Evolutionary conservation across 1,284 basidiomycete species (phyloP).

Genomic region (Ustilago bromivora): DNA sequence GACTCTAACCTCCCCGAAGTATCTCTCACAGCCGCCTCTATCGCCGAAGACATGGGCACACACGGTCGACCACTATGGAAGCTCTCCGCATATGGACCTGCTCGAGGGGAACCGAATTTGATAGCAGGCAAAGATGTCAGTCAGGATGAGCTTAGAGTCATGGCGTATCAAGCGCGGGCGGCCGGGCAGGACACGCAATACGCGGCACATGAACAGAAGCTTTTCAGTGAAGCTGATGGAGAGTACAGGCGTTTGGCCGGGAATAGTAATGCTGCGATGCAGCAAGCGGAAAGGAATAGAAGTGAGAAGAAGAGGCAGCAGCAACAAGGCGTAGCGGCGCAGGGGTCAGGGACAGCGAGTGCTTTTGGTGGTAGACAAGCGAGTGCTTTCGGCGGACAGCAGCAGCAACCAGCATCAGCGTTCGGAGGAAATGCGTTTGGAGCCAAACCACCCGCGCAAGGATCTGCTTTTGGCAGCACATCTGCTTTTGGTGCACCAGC

Average conservation of each 20-base stretch:
- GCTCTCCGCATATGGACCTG: conserved; percentile 82
- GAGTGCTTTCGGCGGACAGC: conserved; percentile 22
- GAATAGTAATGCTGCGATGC: conserved; percentile 21
- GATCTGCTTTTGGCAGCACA: neutral
- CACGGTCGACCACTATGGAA: conserved; percentile 78
- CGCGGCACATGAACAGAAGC: conserved; percentile 41
- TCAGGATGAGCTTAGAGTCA: conserved; percentile 79
- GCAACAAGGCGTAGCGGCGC: conserved; percentile 5
- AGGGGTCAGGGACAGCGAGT: conserved; percentile 1
- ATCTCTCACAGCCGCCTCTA: conserved; percentile 29
- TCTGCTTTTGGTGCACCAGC: conserved; percentile 6
- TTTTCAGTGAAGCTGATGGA: conserved; percentile 34
- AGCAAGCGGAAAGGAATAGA: conserved; percentile 37
- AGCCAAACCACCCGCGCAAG: neutral
- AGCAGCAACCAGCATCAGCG: conserved; percentile 6
- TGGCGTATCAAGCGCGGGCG: conserved; percentile 51
- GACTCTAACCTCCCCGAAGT: conserved; percentile 51
- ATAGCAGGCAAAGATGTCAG: conserved; percentile 80
- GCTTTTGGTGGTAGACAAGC: conserved; percentile 20
- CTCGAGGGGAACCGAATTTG: conserved; percentile 80
- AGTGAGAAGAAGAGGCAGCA: conserved; percentile 36
- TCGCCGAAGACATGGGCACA: conserved; percentile 49
- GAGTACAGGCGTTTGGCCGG: conserved; percentile 18
- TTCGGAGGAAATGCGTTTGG: conserved; percentile 24
- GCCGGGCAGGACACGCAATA: conserved; percentile 38